Evolutionary conservation across 805 yeast species (phyloP), one percentile per base, ranked within the genome.

Genomic region (Candida silvicultrix): DNA sequence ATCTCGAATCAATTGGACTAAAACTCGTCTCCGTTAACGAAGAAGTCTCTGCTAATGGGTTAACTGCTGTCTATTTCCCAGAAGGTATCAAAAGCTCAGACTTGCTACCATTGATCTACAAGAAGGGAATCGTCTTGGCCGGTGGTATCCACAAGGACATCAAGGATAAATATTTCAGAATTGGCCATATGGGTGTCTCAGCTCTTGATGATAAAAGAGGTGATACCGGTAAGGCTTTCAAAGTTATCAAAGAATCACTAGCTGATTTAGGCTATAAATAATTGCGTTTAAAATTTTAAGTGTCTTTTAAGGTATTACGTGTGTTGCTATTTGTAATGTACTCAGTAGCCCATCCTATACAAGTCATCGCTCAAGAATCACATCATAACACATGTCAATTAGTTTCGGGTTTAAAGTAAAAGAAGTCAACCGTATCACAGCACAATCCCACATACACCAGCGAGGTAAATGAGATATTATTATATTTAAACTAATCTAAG

Each of bases 101-200:
- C 44, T 73, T 87, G 42, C 70, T 88, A 50, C 65, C 72, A 40
- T 58, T 54, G 41, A 66, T 87, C 52, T 78, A 81, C 49, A 65
- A 73, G 44, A 77, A 80, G 55, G 90, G 89, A 18, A 78, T 85
- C 59, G 78, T 83, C 21, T 76, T 90, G 42, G 96, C 97, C 40
- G 95, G 94, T 42, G 97, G 97, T 48, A 84, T 90, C 53, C 92
- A 86, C 69, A 82, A 80, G 65, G 88, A 81, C 21, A 80, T 89
- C 57, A 83, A 80, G 41, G 77, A 85, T 48, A 82, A 84, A 64
- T 90, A 90, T 70, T 87, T 92, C 72, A 80, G 98, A 67, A 81
- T 90, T 49, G 98, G 98, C 32, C 98, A 90, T 69, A 92, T 92
- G 98, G 97, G 97, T 51, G 82, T 80, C 48, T 76, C 89, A 41